Evolutionary conservation across 148 eudicot species (phyloP), one percentile per base, ranked within the genome.

Genomic region (Pharnaceum exiguum): DNA sequence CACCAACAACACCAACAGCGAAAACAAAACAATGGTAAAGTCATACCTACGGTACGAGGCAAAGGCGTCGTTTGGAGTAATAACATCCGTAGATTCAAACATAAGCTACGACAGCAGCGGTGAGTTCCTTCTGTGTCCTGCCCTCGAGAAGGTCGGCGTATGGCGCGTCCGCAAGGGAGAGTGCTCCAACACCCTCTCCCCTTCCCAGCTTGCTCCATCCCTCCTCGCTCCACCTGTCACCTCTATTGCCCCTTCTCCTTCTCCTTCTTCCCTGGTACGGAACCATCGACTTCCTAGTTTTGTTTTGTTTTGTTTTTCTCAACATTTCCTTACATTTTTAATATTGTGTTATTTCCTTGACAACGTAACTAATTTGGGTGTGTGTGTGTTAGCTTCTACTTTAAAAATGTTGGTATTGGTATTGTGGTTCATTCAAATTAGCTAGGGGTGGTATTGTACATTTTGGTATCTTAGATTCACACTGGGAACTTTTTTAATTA

Each of bases 141-240:
- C 96, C 35, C 81, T 93, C 5, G 98, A 93, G 33, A 93, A 83
- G 64, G 72, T 93, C 17, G 81, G 82, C 17, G 77, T 93, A 24
- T 93, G 98, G 98, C 77, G 85, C 51, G 85, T 93, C 9, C 84
- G 90, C 0, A 87, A 85, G 46, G 98, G 86, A 0, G 40, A 72
- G 43, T 83, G 90, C 70, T 50, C 80, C 36, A 85, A 79, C 46
- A 79, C 86, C 13, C 85, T 93, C 31, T 55, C 75, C 15, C 83
- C 94, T 39, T 44, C 86, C 0, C n/a, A n/a, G n/a, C n/a, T n/a
- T n/a, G n/a, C n/a, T n/a, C n/a, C n/a, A n/a, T n/a, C 86, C 13
- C 85, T 93, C 31, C 51, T 73, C 15, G 81, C 94, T 39, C 40
- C 86, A 0, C 57, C 83, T 16, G 35, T 82, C 44, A 71, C 80